Evolutionary conservation across 352 stramenopile genomes (phyloP).

Genomic region (Peronospora destructor): DNA sequence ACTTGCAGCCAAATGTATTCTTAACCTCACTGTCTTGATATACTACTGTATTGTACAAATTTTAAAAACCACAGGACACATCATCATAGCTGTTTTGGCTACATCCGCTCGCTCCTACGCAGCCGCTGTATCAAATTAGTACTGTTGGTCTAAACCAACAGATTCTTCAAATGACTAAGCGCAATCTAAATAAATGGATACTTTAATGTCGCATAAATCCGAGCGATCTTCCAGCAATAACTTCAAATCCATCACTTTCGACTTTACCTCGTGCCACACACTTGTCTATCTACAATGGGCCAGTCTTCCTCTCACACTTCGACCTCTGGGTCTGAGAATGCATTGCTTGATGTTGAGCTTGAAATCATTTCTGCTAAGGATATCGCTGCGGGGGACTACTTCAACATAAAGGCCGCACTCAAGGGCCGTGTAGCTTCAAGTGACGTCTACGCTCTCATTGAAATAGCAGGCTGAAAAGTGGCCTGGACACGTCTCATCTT

Average conservation of each 20-base stretch:
- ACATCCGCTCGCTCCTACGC: too few relatives aligned
- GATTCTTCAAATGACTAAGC: too few relatives aligned
- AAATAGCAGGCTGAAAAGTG: conserved; percentile 29
- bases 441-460: conserved; percentile 34
- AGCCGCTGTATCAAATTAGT: too few relatives aligned
- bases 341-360: conserved; percentile 32
- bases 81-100: too few relatives aligned
- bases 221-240: background rate
- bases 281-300: background rate
- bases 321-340: conserved; percentile 3
- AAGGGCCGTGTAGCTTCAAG: conserved; percentile 30
- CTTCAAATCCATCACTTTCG: background rate
- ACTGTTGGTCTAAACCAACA: too few relatives aligned
- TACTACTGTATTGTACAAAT: too few relatives aligned
- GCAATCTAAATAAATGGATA: too few relatives aligned
- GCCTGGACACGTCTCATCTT: conserved; percentile 36
- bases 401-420: conserved; percentile 19
- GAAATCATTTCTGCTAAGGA: conserved; percentile 32
- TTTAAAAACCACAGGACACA: too few relatives aligned
- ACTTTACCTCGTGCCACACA: background rate
- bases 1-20: too few relatives aligned
- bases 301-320: conserved; percentile 7
- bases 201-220: too few relatives aligned
- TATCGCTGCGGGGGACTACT: conserved; percentile 28
- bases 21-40: too few relatives aligned